Conservation (phyloP, 805 yeast species). For the Yarrowia hollandica region DNA sequence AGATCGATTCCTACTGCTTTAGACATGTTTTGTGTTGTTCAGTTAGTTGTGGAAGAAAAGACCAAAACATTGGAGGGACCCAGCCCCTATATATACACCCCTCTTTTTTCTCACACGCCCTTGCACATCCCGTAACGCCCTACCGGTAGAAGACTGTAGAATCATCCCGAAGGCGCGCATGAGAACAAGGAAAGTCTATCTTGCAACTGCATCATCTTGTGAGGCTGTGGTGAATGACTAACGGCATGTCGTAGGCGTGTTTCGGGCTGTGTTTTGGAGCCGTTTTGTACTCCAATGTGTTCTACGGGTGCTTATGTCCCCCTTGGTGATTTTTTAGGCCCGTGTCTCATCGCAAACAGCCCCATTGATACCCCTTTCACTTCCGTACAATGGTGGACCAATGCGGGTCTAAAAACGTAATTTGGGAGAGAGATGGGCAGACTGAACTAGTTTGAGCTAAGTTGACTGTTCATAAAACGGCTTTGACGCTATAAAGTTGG, state of each 20-base stretch:
- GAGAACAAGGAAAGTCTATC: not conserved
- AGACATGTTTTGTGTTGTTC: conserved; percentile 44
- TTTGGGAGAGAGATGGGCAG: not conserved
- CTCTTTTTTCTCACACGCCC: not conserved
- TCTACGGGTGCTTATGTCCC: too few relatives aligned
- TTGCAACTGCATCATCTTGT: too few relatives aligned
- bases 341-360: too few relatives aligned
- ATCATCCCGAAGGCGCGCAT: not conserved
- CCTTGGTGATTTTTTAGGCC: too few relatives aligned
- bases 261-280: too few relatives aligned
- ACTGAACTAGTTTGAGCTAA: not conserved
- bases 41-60: not conserved
- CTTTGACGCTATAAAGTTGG: not conserved
- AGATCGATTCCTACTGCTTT: conserved; percentile 80
- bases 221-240: too few relatives aligned
- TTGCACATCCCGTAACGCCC: not conserved
- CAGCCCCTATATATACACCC: not conserved
- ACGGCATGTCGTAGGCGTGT: too few relatives aligned
- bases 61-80: not conserved
- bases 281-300: too few relatives aligned
- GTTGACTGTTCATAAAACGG: too few relatives aligned
- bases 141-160: conserved; percentile 16
- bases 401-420: not conserved
- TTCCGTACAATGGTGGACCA: not conserved
- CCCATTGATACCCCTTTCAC: too few relatives aligned